A percentile compares a stretch with the other conserved stretches of the same genome.
These are phyloP conservation scores for Trypanosoma platydactyli DNA, from an alignment of 208 protist species.

Conservation along the genomic window DNA sequence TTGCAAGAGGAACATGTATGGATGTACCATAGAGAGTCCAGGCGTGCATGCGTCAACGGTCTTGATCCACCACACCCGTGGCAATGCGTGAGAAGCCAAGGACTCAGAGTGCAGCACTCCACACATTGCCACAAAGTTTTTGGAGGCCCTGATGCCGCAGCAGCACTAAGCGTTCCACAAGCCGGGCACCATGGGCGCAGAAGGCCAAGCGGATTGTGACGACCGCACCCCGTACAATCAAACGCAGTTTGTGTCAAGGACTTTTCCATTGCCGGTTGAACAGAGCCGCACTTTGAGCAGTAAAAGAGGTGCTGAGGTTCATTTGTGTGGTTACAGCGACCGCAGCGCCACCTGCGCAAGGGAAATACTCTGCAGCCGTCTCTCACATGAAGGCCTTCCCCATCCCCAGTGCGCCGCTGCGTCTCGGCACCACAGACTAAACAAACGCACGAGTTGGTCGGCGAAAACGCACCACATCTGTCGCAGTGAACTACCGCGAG, in stretches of 20 bases:
- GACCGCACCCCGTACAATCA: slow-evolving; percentile 28
- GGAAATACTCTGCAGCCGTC: slow-evolving; percentile 33
- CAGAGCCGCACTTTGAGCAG: slow-evolving; percentile 40
- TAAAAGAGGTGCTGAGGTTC: slow-evolving; percentile 60
- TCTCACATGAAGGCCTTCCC: background rate
- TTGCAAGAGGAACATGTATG: slow-evolving; percentile 33
- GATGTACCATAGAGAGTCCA: slow-evolving; percentile 47
- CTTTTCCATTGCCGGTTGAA: slow-evolving; percentile 26
- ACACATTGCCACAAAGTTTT: slow-evolving; percentile 49
- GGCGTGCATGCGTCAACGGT: slow-evolving; percentile 6
- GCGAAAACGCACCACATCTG: slow-evolving; percentile 48
- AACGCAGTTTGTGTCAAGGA: slow-evolving; percentile 32
- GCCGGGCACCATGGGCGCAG: slow-evolving; percentile 41
- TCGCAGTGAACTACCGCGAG: slow-evolving; percentile 57
- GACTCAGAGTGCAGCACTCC: slow-evolving; percentile 39
- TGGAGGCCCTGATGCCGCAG: slow-evolving; percentile 11
- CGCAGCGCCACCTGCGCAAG: slow-evolving; percentile 72
- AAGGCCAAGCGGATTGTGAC: slow-evolving; percentile 34
- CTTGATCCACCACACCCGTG: slow-evolving; percentile 35
- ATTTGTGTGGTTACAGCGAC: slow-evolving; percentile 51
- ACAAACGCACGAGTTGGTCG: slow-evolving; percentile 25
- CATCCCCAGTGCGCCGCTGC: background rate
- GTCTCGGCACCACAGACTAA: slow-evolving; percentile 28
- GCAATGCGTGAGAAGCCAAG: slow-evolving; percentile 45
- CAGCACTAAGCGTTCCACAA: slow-evolving; percentile 35